phyloP scores from a whole-genome alignment of 805 yeast species.

The Ogataea glucozyma region DNA sequence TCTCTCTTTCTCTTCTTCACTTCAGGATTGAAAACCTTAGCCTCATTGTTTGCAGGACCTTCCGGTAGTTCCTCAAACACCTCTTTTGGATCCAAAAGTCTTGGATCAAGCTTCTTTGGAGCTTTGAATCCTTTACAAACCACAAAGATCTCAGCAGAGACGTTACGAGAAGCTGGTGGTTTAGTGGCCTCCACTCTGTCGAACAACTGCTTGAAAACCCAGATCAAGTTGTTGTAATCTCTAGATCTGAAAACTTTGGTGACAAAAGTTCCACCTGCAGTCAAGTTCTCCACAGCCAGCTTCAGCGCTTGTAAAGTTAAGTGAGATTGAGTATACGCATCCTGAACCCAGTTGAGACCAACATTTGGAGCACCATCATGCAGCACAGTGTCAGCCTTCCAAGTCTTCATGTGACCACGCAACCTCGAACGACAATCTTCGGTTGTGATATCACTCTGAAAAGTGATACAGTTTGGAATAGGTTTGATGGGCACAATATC shows the following conservation, averaged over 20 bases:
- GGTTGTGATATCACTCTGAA: conserved; percentile 96
- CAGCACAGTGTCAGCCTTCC: conserved; percentile 97
- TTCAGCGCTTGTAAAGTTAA: conserved; percentile 90
- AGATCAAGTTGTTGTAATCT: conserved; percentile 93
- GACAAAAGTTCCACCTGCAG: conserved; percentile 91
- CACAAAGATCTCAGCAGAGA: conserved; percentile 97
- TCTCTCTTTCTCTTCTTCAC: conserved; percentile 85
- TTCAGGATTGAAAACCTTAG: conserved; percentile 93
- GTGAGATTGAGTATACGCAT: conserved; percentile 97
- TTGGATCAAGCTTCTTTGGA: conserved; percentile 92
- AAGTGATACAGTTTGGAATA: conserved; percentile 91
- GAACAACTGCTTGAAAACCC: conserved; percentile 96
- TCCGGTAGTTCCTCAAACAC: conserved; percentile 91
- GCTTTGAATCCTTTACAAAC: conserved; percentile 96
- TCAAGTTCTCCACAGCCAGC: conserved; percentile 89
- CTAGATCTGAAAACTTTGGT: conserved; percentile 98
- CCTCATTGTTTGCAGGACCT: conserved; percentile 77
- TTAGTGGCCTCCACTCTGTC: conserved; percentile 98
- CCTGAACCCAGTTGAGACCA: conserved; percentile 99
- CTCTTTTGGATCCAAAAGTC: conserved; percentile 85
- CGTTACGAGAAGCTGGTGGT: conserved; percentile 98
- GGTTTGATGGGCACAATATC: conserved; percentile 97
- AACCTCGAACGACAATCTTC: conserved; percentile 95
- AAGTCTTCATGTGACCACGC: conserved; percentile 94
- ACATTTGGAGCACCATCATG: conserved; percentile 99